Base-by-base conservation (phyloP, 2,329 filamentous ascomycete species). In the Fusarium denticulatum region DNA sequence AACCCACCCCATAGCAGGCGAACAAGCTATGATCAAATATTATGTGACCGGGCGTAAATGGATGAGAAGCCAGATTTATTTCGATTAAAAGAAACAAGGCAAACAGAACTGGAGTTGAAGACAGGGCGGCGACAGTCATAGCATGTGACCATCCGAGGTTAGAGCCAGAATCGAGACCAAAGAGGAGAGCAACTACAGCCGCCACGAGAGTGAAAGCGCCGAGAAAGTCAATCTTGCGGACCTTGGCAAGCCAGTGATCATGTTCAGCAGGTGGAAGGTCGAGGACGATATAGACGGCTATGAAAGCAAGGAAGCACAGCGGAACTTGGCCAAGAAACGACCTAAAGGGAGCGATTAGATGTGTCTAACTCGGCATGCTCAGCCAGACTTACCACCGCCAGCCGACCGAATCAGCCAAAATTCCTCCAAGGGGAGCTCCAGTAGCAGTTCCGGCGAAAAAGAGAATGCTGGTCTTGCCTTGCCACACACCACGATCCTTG, bases 11-110 rank as follows among this genome's bases (percentile, higher is more conserved):
- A 76, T 92, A 95, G 79, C 88, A 90, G 6, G 92, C 89, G 56
- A 94, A 86, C 34, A 95, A 85, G 12, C 87, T 87, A 12, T 86
- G 85, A 77, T 92, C 87, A 77, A 94, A 90, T 72, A 95, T 92
- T 75, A 95, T 89, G 76, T 90, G 91, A 15, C 91, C 89, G 0
- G 94, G 93, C 0, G 93, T 93, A 75, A 96, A 94, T 1, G 94
- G 93, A 65, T 94, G 88, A 2, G 86, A 81, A 0, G 93, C 93
- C 16, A 94, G 81, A 70, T 88, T 89, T 72, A 87, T 86, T 82
- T 96, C 94, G 62, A 95, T 86, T 30, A 91, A 79, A 30, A 94
- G 74, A 80, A 96, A 95, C n/a, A 90, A 68, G 28, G 85, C 80
- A 78, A 94, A 93, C 5, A 94, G 83, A 1, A 87, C 82, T 0